Evolutionary conservation across 2,329 filamentous ascomycete species (phyloP).

Genomic region (Penicillium capsulatum): DNA sequence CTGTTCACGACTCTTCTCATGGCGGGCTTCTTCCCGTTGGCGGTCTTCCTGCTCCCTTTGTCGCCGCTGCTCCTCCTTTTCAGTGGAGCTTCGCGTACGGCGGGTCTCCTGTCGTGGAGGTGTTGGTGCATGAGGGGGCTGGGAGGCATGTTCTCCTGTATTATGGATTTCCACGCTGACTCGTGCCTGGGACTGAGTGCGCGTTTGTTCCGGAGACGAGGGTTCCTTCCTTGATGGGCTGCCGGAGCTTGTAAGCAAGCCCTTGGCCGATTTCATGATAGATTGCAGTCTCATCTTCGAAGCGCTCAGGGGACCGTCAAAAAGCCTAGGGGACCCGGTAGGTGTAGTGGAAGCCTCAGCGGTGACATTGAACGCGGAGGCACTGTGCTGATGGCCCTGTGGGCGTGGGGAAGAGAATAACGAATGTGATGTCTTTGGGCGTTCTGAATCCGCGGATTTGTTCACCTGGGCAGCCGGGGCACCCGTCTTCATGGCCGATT

Average conservation of each 20-base stretch:
- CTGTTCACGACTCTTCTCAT: conserved; percentile 32
- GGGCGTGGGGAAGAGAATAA: conserved; percentile 51
- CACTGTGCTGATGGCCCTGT: conserved; percentile 54
- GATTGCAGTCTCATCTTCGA: conserved; percentile 91
- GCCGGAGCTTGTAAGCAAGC: conserved; percentile 73
- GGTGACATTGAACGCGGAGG: conserved; percentile 57
- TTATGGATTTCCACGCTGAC: conserved; percentile 22
- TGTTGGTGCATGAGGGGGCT: conserved; percentile 25
- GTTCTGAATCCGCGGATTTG: conserved; percentile 37
- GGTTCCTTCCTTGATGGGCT: conserved; percentile 56
- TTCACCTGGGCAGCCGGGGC: conserved; percentile 4
- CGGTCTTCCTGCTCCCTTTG: conserved; percentile 32
- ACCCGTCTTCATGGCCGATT: conserved; percentile 10
- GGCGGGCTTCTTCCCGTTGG: conserved; percentile 36
- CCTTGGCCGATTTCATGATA: conserved; percentile 81
- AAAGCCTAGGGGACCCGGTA: conserved; percentile 53
- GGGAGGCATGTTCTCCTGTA: conserved; percentile 15
- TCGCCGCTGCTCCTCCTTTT: conserved; percentile 47
- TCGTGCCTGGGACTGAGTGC: conserved; percentile 28
- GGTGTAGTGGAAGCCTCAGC: conserved; percentile 55
- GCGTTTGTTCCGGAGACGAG: conserved; percentile 41
- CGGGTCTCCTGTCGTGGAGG: conserved; percentile 39
- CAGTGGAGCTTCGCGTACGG: conserved; percentile 57
- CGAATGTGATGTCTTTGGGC: conserved; percentile 64
- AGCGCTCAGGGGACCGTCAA: conserved; percentile 79